phyloP scores from a whole-genome alignment of 1,284 basidiomycete genomes.

The Trichosporon asahii region DNA sequence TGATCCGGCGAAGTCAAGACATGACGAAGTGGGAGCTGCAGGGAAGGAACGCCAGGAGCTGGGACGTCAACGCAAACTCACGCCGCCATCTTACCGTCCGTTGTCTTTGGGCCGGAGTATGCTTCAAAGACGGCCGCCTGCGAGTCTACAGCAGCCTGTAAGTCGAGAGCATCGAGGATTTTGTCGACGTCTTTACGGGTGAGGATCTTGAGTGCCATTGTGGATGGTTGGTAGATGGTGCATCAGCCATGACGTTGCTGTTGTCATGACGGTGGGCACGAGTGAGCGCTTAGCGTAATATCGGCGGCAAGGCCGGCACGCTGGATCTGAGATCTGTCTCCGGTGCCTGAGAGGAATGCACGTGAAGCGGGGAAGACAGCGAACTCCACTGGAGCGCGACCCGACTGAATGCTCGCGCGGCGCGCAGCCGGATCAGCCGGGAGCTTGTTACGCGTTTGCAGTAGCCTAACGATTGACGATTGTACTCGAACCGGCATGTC shows the following conservation, averaged over 20 bases:
- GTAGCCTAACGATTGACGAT: background rate
- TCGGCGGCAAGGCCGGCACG: background rate
- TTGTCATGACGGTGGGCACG: background rate
- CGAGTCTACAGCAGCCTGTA: conserved; percentile 34
- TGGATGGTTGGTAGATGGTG: background rate
- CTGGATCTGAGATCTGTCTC: background rate
- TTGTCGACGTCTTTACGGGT: conserved; percentile 40
- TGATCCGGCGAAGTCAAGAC: conserved; percentile 29
- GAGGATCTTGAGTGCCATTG: conserved; percentile 30
- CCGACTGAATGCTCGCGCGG: background rate
- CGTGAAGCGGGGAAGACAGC: background rate
- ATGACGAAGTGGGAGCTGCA: conserved; percentile 45
- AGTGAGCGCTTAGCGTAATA: background rate
- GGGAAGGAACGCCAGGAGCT: conserved; percentile 20
- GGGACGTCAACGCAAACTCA: background rate
- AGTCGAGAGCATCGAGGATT: conserved; percentile 35
- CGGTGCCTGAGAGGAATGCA: background rate
- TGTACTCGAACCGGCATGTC: background rate
- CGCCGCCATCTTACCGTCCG: conserved; percentile 14
- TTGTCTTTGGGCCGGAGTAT: conserved; percentile 28
- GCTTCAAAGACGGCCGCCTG: conserved; percentile 44
- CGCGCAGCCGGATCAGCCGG: conserved; percentile 4
- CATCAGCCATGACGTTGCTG: background rate
- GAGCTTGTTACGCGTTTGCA: conserved; percentile 5
- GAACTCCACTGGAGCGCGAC: conserved; percentile 2